Evolutionary conservation across 169 alveolate species (phyloP), one percentile per base, ranked within the genome.

Genomic region (Cryptosporidium ubiquitum): DNA sequence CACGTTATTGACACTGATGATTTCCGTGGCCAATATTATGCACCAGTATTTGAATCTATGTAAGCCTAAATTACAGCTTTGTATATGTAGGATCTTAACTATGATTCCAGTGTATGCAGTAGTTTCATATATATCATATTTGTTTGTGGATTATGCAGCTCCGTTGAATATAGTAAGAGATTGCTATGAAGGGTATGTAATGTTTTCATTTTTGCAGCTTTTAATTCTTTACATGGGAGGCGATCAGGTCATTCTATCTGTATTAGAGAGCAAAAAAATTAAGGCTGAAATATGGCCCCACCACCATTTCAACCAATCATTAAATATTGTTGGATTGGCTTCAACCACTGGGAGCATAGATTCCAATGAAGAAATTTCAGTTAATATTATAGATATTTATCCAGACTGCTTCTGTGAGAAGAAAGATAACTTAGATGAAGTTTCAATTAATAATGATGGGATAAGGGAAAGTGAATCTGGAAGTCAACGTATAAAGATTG

Each of bases 71-170:
- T 20, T 79, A 35, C 89, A 79, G 75, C 49, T 79, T 3, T 79
- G 68, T 35, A 79, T 79, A 18, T 79, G 89, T 31, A 39, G 89
- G 14, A 79, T 79, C 20, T 73, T 79, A 23, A 61, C 89, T 23
- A 79, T 79, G 89, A 79, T 79, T 47, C 89, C 89, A 61, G 89
- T 79, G 61, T 79, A 79, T 79, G 89, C 68, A 18, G 29, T 79
- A n/a, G 18, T 79, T 5, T 79, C 89, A 7, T 64, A 79, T 47
- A 39, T 79, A 23, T 79, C 89, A 9, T 79, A 37, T 39, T 20
- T 79, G 40, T 29, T 40, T 29, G 79, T 42, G 16, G 73, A 58
- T 1, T 64, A 79, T 64, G 71, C 89, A 0, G 35, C 64, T 6
- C 61, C 51, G 20, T 47, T 79, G 51, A 79, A 58, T 40, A 79